phyloP scores from a whole-genome alignment of 2,329 filamentous ascomycete genomes.

The Diaporthe aspalathi region DNA sequence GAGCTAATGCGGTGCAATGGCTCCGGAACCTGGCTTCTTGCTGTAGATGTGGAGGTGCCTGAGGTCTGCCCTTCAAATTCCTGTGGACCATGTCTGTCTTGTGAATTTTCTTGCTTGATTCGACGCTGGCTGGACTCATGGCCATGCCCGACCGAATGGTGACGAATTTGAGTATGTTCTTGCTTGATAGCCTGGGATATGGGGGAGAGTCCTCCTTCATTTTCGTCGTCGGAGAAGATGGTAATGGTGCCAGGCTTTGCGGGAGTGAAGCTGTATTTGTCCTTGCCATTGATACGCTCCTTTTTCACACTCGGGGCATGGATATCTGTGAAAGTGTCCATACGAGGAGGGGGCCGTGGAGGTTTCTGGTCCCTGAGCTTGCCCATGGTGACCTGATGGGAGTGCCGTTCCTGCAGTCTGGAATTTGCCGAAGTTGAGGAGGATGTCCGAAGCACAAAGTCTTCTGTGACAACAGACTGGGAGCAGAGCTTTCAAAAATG shows the following conservation, averaged over 20 bases:
- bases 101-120: not conserved
- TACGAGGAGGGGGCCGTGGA: not conserved
- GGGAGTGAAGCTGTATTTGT: not conserved
- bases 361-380: not conserved
- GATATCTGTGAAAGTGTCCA: slow-evolving; percentile 12
- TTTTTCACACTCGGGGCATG: slow-evolving; percentile 3
- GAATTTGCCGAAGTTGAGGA: not conserved
- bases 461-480: not conserved
- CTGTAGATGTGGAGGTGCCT: not conserved
- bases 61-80: not conserved
- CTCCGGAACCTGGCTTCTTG: not conserved
- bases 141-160: not conserved
- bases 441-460: not conserved
- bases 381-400: not conserved
- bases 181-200: not conserved
- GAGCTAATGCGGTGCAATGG: not conserved
- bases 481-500: not conserved
- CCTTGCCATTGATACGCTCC: slow-evolving; percentile 20
- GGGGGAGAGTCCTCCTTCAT: not conserved
- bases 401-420: not conserved
- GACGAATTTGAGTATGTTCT: not conserved
- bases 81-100: not conserved
- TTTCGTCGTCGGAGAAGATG: slow-evolving; percentile 9
- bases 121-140: not conserved
- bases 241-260: not conserved